Evolutionary conservation across 805 yeast species (phyloP).

Genomic region (Pichia scutulata): DNA sequence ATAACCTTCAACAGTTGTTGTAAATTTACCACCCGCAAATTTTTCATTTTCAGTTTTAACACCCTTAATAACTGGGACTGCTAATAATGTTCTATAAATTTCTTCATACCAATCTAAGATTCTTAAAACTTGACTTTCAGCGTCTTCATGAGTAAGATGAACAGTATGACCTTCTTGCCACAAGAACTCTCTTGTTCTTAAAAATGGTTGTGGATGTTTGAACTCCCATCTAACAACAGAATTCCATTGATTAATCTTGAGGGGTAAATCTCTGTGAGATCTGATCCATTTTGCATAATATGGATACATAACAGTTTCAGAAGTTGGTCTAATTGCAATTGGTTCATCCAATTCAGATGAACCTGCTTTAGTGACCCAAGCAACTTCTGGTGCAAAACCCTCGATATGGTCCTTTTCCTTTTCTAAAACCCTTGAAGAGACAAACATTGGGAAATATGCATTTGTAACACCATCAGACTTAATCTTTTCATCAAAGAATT

Average conservation of each 20-base stretch:
- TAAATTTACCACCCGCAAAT: constrained; percentile 95
- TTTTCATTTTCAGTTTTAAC: constrained; percentile 94
- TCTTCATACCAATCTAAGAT: constrained; percentile 82
- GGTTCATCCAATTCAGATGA: constrained; percentile 92
- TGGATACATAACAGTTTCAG: constrained; percentile 99
- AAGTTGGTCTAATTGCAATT: constrained; percentile 98
- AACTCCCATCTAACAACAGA: constrained; percentile 99
- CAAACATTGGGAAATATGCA: constrained; percentile 98
- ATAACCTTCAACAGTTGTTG: constrained; percentile 94
- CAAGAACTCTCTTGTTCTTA: constrained; percentile 96
- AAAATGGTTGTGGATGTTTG: constrained; percentile 98
- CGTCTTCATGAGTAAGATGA: constrained; percentile 75
- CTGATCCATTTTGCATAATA: constrained; percentile 99
- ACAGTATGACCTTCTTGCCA: constrained; percentile 99
- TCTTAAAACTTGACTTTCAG: constrained; percentile 73
- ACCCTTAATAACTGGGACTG: constrained; percentile 96
- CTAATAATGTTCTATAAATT: constrained; percentile 84
- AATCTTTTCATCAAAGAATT: constrained; percentile 73
- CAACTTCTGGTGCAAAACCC: constrained; percentile 99
- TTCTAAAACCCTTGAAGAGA: constrained; percentile 84
- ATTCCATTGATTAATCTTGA: constrained; percentile 97
- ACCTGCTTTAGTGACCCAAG: constrained; percentile 99
- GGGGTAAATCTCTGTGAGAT: constrained; percentile 95
- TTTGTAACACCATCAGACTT: constrained; percentile 87
- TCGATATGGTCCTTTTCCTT: constrained; percentile 98